These are phyloP conservation scores for Infundibulicybe gibba DNA, from an alignment of 768 basidiomycete species.

Conservation along the genomic window DNA sequence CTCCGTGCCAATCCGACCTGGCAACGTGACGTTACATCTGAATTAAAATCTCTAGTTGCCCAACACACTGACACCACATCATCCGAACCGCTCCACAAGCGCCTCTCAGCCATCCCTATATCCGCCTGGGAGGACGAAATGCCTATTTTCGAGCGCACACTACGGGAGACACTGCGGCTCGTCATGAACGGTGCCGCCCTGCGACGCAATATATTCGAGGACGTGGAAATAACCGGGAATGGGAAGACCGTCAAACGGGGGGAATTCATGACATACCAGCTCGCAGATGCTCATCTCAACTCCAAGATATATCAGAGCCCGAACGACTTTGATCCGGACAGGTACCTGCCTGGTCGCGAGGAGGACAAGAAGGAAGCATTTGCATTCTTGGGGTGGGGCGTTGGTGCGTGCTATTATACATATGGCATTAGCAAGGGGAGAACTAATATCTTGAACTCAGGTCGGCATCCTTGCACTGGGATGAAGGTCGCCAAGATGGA, in stretches of 20 bases:
- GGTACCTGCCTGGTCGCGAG: slow-evolving; percentile 25
- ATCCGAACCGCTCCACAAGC: slow-evolving; percentile 26
- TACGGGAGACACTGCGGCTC: slow-evolving; percentile 36
- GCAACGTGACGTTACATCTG: slow-evolving; percentile 23
- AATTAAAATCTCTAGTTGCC: slow-evolving; percentile 26
- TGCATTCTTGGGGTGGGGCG: slow-evolving; percentile 36
- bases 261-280: slow-evolving; percentile 29
- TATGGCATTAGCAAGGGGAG: not conserved
- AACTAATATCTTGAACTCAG: slow-evolving; percentile 11
- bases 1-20: slow-evolving; percentile 28
- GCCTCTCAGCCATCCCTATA: slow-evolving; percentile 29
- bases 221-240: no score
- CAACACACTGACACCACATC: slow-evolving; percentile 20
- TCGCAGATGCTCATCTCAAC: slow-evolving; percentile 31
- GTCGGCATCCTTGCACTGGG: slow-evolving; percentile 35
- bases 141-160: slow-evolving; percentile 30
- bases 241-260: no score
- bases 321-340: slow-evolving; percentile 27
- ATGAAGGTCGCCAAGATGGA: slow-evolving; percentile 36
- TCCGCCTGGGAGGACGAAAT: slow-evolving; percentile 36
- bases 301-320: slow-evolving; percentile 31
- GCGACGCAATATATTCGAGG: slow-evolving; percentile 25
- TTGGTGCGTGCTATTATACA: slow-evolving; percentile 19
- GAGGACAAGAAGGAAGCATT: slow-evolving; percentile 30
- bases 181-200: no score